These are phyloP conservation scores for Chrysosphaeria jannelii DNA, from an alignment of 2,329 filamentous ascomycete species.

Conservation along the genomic window DNA sequence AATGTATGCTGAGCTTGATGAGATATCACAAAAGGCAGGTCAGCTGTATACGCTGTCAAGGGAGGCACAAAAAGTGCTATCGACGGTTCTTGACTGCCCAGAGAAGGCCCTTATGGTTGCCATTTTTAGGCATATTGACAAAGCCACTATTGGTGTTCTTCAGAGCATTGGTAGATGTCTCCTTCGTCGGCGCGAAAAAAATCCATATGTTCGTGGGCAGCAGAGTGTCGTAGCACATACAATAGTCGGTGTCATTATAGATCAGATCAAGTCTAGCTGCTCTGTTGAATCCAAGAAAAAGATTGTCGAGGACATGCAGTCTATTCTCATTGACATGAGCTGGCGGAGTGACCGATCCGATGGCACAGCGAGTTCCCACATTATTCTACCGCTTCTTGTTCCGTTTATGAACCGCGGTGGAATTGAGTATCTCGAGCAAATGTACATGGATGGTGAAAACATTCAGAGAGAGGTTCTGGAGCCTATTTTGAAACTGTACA, in stretches of 20 bases:
- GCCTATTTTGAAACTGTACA: slow-evolving; percentile 64
- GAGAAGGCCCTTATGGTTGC: no score
- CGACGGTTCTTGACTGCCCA: no score
- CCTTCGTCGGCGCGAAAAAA: slow-evolving; percentile 41
- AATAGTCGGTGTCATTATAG: slow-evolving; percentile 38
- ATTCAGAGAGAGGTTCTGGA: no score
- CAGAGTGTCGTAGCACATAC: slow-evolving; percentile 28
- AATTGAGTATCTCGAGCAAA: slow-evolving; percentile 19
- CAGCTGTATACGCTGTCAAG: no score
- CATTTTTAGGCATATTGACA: no score
- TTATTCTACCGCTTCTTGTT: slow-evolving; percentile 48
- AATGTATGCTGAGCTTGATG: no score
- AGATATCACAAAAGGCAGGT: no score
- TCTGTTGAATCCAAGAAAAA: slow-evolving; percentile 60
- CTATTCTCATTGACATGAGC: slow-evolving; percentile 42
- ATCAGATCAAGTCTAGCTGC: slow-evolving; percentile 28
- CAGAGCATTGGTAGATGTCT: slow-evolving; percentile 62
- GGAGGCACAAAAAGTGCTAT: no score
- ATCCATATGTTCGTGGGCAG: slow-evolving; percentile 23
- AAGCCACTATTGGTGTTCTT: no score
- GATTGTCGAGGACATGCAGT: slow-evolving; percentile 45
- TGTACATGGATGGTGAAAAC: slow-evolving; percentile 43
- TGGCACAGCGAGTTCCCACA: slow-evolving; percentile 10
- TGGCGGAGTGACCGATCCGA: slow-evolving; percentile 16
- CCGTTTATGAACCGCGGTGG: slow-evolving; percentile 66